Base-by-base conservation (phyloP, 805 yeast genomes). In the Priceomyces haplophilus region DNA sequence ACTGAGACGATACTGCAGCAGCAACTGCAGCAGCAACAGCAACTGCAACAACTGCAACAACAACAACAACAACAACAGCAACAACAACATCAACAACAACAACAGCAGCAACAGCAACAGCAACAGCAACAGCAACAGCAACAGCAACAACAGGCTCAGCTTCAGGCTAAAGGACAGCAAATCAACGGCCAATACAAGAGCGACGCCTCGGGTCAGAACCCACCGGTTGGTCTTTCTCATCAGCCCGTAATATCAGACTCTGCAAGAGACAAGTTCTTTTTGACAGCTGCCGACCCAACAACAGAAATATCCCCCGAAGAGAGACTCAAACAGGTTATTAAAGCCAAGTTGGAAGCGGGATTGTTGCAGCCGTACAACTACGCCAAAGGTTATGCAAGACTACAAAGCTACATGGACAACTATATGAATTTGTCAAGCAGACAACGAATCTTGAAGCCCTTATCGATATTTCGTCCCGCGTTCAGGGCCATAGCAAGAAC, bases 241-340 rank as follows among this genome's bases (percentile, higher is more conserved):
- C 69, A 64, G 40, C 76, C 76, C 1, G 64, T 68, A 31, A 72
- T 79, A 3, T 77, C 83, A 0, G 91, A 86, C 43, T 82, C 93
- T 2, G 96, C 97, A 1, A 76, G 88, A 49, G 97, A 90, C 59
- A 89, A 89, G 62, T 91, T 91, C 64, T 90, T 91, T 67, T 67
- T 91, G 38, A 91, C 97, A 0, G 98, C 98, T 0, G 97, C 97
- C 0, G 98, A 91, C 60, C 98, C 98, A 4, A 86, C 96, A 0
- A 88, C 91, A 2, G 97, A 88, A 50, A 84, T 86, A 29, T 86
- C 96, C 0, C 96, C 97, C 0, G 97, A 90, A 57, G 97, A 89
- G 58, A 75, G 97, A 46, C 72, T 91, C 51, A 88, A 88, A 56
- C 95, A 89, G 58, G 97, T 91, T 8, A 90, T 91, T 55, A 86